A percentile compares a stretch with the other conserved stretches of the same genome.
phyloP scores from a whole-genome alignment of 768 basidiomycete genomes.

The Leccinum pellstonianum region DNA sequence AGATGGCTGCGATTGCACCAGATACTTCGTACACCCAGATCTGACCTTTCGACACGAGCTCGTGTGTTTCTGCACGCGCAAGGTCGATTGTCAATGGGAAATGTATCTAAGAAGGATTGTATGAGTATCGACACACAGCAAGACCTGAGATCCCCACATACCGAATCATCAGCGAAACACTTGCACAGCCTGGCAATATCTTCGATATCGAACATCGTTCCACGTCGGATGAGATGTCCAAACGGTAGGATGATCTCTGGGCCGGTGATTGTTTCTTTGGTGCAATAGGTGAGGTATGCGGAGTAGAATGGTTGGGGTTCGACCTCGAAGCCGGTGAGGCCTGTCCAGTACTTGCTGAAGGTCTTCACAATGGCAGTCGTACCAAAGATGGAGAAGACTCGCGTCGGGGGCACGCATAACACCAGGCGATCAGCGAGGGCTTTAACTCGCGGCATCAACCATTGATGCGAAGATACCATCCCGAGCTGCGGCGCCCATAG shows the following conservation, averaged over 20 bases:
- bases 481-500: constrained; percentile 41
- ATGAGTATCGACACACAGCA: constrained; percentile 5
- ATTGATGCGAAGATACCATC: constrained; percentile 24
- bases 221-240: constrained; percentile 40
- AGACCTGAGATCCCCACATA: constrained; percentile 29
- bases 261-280: constrained; percentile 35
- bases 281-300: constrained; percentile 48
- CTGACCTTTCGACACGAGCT: constrained; percentile 48
- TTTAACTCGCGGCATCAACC: constrained; percentile 36
- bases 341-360: constrained; percentile 47
- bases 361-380: constrained; percentile 39
- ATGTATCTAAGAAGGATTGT: constrained; percentile 35
- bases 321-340: constrained; percentile 37
- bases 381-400: constrained; percentile 55
- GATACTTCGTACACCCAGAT: constrained; percentile 51
- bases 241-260: constrained; percentile 26
- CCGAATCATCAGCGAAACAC: constrained; percentile 52
- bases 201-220: constrained; percentile 37
- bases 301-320: constrained; percentile 49
- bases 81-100: constrained; percentile 42
- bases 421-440: constrained; percentile 39
- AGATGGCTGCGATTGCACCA: constrained; percentile 46
- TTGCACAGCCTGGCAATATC: constrained; percentile 45
- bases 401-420: constrained; percentile 38
- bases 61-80: constrained; percentile 44